Percentiles rank a stretch among this genome's conserved stretches.
These are phyloP conservation scores for Xerocomellus intermedius DNA, from an alignment of 768 basidiomycete species.

Conservation along the genomic window DNA sequence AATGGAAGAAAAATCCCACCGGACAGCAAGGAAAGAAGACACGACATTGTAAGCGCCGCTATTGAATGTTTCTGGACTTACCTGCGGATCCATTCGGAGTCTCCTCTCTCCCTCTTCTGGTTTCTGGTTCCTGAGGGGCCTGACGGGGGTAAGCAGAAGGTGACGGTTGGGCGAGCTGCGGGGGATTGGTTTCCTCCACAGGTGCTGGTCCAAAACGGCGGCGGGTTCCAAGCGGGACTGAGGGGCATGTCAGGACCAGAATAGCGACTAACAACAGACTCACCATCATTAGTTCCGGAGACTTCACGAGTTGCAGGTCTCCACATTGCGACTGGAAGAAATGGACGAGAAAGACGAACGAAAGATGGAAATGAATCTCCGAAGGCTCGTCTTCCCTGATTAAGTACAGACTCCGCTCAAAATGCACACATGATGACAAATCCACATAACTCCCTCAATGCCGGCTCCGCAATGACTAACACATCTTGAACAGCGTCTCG, in stretches of 20 bases:
- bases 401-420: constrained; percentile 36
- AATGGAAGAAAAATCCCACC: constrained; percentile 29
- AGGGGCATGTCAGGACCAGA: constrained; percentile 18
- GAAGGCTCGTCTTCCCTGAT: constrained; percentile 18
- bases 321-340: constrained; percentile 65
- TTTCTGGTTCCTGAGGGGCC: constrained; percentile 52
- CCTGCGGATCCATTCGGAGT: constrained; percentile 69
- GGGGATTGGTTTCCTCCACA: constrained; percentile 75
- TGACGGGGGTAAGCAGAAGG: constrained; percentile 82
- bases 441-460: background rate
- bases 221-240: constrained; percentile 81
- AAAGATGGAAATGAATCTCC: constrained; percentile 36
- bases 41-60: constrained; percentile 38
- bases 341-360: constrained; percentile 10
- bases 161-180: constrained; percentile 84
- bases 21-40: constrained; percentile 36
- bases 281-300: constrained; percentile 91
- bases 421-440: constrained; percentile 30
- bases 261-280: constrained; percentile 25
- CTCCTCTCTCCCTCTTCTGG: constrained; percentile 67
- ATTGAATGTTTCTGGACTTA: constrained; percentile 52
- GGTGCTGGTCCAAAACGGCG: constrained; percentile 91
- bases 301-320: constrained; percentile 86
- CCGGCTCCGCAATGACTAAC: constrained; percentile 5
- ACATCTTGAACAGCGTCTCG: background rate